These are phyloP conservation scores for Xylaria castorea DNA, from an alignment of 495 filamentous ascomycete genomes.

Conservation along the genomic window DNA sequence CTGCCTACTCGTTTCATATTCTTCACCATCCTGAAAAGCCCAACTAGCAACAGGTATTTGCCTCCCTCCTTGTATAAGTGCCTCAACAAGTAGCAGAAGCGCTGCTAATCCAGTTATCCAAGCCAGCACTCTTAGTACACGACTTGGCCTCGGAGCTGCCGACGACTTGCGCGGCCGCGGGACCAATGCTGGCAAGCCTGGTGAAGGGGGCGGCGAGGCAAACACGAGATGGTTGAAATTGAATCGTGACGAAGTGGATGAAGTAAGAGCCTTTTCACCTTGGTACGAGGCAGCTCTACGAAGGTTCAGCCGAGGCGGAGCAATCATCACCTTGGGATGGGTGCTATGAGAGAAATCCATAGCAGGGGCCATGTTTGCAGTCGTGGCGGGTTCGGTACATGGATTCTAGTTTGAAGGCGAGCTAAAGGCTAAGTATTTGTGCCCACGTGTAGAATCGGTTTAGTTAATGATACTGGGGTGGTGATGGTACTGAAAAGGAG, in stretches of 20 bases:
- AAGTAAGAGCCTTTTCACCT: constrained; percentile 55
- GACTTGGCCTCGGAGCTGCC: constrained; percentile 52
- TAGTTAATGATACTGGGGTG: constrained; percentile 14
- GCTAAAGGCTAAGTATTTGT: constrained; percentile 17
- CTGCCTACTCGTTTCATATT: constrained; percentile 60
- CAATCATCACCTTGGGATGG: constrained; percentile 58
- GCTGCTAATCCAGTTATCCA: constrained; percentile 46
- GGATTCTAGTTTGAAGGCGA: constrained; percentile 32
- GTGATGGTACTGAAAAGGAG: constrained; percentile 26
- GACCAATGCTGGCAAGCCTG: constrained; percentile 68
- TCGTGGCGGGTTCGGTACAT: not conserved
- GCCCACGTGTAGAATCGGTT: not conserved
- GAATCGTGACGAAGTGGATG: constrained; percentile 63
- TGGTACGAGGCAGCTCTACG: constrained; percentile 56
- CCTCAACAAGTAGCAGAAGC: constrained; percentile 27
- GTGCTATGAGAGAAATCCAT: constrained; percentile 55
- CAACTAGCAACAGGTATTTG: constrained; percentile 42
- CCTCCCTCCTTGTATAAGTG: constrained; percentile 39
- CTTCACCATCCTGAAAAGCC: constrained; percentile 39
- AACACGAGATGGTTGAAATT: constrained; percentile 68
- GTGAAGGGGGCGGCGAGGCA: constrained; percentile 63
- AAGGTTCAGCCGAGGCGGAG: constrained; percentile 58
- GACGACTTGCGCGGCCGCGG: constrained; percentile 63
- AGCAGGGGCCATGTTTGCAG: constrained; percentile 51
- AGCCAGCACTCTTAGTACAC: constrained; percentile 52